phyloP scores from a whole-genome alignment of 305 asterid species.

The Solanum chacoense region DNA sequence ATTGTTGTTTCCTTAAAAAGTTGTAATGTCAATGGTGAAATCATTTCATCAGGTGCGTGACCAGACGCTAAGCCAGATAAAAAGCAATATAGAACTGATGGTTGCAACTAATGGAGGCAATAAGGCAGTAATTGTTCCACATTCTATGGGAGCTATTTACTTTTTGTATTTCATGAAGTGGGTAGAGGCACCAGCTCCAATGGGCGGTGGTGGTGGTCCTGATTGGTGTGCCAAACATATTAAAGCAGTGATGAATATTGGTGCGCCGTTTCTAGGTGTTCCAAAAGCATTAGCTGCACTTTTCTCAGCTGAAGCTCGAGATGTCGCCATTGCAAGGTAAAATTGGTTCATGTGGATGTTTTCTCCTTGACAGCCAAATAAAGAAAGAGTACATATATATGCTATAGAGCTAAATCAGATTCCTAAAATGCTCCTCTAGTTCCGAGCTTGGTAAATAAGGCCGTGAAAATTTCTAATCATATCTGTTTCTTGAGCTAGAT shows the following conservation, averaged over 20 bases:
- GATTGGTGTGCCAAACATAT: slow-evolving; percentile 90
- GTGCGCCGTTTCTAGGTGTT: slow-evolving; percentile 75
- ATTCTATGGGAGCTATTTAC: slow-evolving; percentile 85
- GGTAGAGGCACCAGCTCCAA: slow-evolving; percentile 87
- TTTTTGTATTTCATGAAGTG: slow-evolving; percentile 91
- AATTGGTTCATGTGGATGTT: not conserved
- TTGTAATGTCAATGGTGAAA: not conserved
- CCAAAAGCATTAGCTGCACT: slow-evolving; percentile 34
- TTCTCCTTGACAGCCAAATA: not conserved
- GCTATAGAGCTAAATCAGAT: not conserved
- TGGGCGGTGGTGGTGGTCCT: slow-evolving; percentile 94
- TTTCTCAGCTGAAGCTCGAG: slow-evolving; percentile 36
- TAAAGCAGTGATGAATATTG: slow-evolving; percentile 79
- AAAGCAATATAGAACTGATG: slow-evolving; percentile 70
- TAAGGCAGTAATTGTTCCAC: slow-evolving; percentile 77
- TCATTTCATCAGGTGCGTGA: slow-evolving; percentile 53
- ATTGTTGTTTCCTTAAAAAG: not conserved
- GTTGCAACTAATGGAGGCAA: slow-evolving; percentile 70
- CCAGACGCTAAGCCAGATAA: slow-evolving; percentile 56
- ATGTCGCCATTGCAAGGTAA: slow-evolving; percentile 32
- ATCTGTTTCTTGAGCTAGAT: not conserved
- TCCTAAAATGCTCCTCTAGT: not conserved
- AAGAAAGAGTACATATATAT: not conserved
- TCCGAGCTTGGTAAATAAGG: not conserved
- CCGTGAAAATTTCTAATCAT: not conserved